These are phyloP conservation scores for Stentor coeruleus DNA, from an alignment of 73 alveolate species.

Conservation along the genomic window DNA sequence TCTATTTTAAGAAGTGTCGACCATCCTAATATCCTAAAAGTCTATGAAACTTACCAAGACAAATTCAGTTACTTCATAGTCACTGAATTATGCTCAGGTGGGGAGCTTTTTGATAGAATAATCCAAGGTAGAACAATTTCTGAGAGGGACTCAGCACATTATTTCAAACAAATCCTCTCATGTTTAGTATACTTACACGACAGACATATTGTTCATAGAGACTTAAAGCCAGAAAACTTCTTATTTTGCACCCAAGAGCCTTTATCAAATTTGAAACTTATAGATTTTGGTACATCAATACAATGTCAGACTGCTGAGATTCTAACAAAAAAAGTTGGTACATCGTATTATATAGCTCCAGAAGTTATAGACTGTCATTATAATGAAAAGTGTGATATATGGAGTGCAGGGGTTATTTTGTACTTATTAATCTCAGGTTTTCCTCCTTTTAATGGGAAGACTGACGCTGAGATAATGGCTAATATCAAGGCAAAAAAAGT, in stretches of 20 bases:
- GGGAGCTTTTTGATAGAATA: conserved; percentile 52
- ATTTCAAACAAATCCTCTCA: conserved; percentile 43
- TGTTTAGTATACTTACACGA: conserved; percentile 49
- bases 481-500: conserved; percentile 58
- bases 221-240: conserved; percentile 53
- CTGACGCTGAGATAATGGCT: conserved; percentile 51
- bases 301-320: background rate
- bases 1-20: conserved; percentile 44
- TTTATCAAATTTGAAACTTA: conserved; percentile 25
- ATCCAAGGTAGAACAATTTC: conserved; percentile 16
- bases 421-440: conserved; percentile 59
- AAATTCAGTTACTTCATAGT: conserved; percentile 34
- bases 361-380: conserved; percentile 66
- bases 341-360: conserved; percentile 62
- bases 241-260: conserved; percentile 27
- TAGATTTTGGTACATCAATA: conserved; percentile 32
- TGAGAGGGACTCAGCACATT: conserved; percentile 40
- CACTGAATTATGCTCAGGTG: conserved; percentile 49
- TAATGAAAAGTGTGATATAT: conserved; percentile 76
- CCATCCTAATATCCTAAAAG: conserved; percentile 54
- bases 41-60: conserved; percentile 44
- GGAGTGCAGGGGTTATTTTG: conserved; percentile 80
- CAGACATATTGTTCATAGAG: conserved; percentile 53
- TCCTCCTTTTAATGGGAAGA: conserved; percentile 65
- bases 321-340: background rate